These are phyloP conservation scores for Scenedesmus sp. DNA, from an alignment of 163 green algal species.

Conservation along the genomic window DNA sequence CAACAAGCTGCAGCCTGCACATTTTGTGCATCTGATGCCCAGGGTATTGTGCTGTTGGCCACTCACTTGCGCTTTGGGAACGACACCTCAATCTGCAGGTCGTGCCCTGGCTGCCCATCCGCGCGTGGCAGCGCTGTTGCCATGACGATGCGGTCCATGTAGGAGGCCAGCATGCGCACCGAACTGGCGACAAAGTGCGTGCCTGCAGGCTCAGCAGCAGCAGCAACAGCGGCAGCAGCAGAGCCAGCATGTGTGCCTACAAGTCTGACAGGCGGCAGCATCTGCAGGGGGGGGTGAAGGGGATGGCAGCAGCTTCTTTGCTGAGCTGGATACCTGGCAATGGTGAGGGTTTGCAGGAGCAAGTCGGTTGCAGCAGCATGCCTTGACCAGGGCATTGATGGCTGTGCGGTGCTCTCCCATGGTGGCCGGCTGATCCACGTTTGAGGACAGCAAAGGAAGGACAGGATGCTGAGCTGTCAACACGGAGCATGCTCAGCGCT, in stretches of 20 bases:
- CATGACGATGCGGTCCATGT: constrained; percentile 39
- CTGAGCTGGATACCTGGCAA: no score
- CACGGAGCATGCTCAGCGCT: no score
- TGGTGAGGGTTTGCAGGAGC: background rate
- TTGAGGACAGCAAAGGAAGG: no score
- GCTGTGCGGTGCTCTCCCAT: background rate
- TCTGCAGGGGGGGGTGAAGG: no score
- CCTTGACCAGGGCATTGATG: background rate
- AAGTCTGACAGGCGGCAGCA: no score
- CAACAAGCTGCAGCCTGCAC: no score
- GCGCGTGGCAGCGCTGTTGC: constrained; percentile 1
- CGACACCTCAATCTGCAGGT: constrained; percentile 27
- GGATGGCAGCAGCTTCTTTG: no score
- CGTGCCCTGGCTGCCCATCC: background rate
- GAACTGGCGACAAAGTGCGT: background rate
- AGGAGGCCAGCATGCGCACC: constrained; percentile 29
- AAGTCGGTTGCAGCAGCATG: background rate
- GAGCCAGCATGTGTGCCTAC: background rate
- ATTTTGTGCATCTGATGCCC: no score
- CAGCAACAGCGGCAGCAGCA: background rate
- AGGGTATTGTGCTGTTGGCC: background rate
- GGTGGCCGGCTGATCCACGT: no score
- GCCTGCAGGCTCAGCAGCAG: background rate
- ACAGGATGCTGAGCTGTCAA: no score
- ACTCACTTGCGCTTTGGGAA: constrained; percentile 20